Conservation (phyloP, 805 yeast species). For the Metschnikowia baotianmanensis region DNA sequence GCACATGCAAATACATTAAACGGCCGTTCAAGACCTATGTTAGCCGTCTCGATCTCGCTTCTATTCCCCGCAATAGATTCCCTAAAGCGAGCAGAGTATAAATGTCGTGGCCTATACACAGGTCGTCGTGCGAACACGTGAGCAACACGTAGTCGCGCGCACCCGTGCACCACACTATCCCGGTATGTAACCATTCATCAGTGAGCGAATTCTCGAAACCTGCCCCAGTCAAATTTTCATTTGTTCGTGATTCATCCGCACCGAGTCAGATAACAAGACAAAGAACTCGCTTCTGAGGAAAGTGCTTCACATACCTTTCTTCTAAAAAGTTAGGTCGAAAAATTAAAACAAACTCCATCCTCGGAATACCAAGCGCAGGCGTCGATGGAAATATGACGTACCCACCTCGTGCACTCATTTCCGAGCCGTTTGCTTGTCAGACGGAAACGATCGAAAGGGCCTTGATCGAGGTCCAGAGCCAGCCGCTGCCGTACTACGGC, state of each 20-base stretch:
- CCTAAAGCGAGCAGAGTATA: too few relatives aligned
- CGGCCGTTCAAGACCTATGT: too few relatives aligned
- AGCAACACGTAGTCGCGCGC: too few relatives aligned
- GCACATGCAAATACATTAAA: too few relatives aligned
- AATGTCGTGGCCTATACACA: too few relatives aligned
- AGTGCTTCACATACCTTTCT: neutral
- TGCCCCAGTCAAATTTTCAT: slow-evolving; percentile 7
- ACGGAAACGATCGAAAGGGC: slow-evolving; percentile 32
- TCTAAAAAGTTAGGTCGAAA: too few relatives aligned
- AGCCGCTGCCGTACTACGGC: slow-evolving; percentile 25
- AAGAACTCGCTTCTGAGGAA: too few relatives aligned
- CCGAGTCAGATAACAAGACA: neutral
- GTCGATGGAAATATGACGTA: slow-evolving; percentile 7
- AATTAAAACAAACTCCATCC: neutral
- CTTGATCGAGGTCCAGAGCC: slow-evolving; percentile 32
- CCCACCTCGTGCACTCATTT: slow-evolving; percentile 26
- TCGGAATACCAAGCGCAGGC: neutral
- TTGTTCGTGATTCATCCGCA: neutral
- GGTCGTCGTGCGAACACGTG: too few relatives aligned
- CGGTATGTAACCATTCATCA: slow-evolving; percentile 3
- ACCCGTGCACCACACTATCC: slow-evolving; percentile 6
- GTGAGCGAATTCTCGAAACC: slow-evolving; percentile 5
- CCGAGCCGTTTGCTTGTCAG: slow-evolving; percentile 36
- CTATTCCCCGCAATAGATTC: too few relatives aligned
- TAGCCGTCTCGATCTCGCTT: too few relatives aligned